A percentile compares a stretch with the other conserved stretches of the same genome.
phyloP scores from a whole-genome alignment of 1,284 basidiomycete species.

The Puccinia hordei region DNA sequence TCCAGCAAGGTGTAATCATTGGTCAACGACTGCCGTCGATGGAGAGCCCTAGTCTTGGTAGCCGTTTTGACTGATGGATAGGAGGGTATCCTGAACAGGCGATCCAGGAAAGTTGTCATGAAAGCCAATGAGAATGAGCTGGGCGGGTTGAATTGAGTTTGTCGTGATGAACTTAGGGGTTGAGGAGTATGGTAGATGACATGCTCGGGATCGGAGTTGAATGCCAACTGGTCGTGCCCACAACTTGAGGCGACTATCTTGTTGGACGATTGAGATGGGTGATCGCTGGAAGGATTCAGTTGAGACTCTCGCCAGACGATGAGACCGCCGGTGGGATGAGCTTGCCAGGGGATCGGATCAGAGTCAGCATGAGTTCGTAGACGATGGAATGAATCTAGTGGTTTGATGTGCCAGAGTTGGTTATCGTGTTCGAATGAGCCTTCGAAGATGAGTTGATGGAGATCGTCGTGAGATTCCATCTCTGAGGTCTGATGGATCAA shows the following conservation, averaged over 20 bases:
- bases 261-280: no score
- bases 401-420: conserved; percentile 72
- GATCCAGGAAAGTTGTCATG: conserved; percentile 54
- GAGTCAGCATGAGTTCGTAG: conserved; percentile 67
- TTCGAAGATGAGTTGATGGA: conserved; percentile 64
- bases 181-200: conserved; percentile 61
- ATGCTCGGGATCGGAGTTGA: conserved; percentile 70
- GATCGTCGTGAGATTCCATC: conserved; percentile 43
- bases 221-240: conserved; percentile 70
- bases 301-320: conserved; percentile 71
- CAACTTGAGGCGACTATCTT: conserved; percentile 62
- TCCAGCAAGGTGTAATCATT: conserved; percentile 25
- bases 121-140: conserved; percentile 35
- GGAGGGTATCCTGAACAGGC: conserved; percentile 2
- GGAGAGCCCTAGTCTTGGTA: conserved; percentile 62
- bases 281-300: conserved; percentile 64
- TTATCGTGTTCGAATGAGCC: conserved; percentile 74
- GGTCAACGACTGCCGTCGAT: conserved; percentile 65
- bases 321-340: conserved; percentile 63
- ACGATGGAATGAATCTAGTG: conserved; percentile 71
- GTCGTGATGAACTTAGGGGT: conserved; percentile 59
- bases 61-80: background rate
- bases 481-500: conserved; percentile 45
- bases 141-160: conserved; percentile 55
- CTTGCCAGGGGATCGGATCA: conserved; percentile 46